phyloP scores from a whole-genome alignment of 2,329 filamentous ascomycete genomes.

The Coniochaeta hoffmannii region DNA sequence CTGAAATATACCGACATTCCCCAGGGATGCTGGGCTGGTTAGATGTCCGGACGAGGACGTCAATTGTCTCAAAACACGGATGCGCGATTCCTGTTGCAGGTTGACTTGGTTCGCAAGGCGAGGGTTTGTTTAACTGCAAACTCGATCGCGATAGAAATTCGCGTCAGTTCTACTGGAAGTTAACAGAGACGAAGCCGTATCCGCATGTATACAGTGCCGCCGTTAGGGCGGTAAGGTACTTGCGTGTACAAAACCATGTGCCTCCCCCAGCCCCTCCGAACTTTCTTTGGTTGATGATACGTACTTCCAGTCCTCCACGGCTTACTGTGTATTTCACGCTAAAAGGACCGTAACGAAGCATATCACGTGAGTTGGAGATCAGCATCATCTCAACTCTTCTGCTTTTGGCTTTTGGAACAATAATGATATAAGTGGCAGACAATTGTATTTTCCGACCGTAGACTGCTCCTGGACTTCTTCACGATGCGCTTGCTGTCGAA shows the following conservation, averaged over 20 bases:
- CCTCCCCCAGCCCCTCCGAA: neutral
- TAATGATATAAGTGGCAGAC: too few relatives aligned
- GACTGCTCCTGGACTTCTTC: too few relatives aligned
- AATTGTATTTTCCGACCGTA: too few relatives aligned
- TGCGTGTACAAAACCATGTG: neutral
- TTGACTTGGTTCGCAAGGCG: neutral
- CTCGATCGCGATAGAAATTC: conserved; percentile 2
- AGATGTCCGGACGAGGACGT: neutral
- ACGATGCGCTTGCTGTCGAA: too few relatives aligned
- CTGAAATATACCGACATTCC: neutral
- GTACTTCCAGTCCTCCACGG: too few relatives aligned
- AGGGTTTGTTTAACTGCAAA: conserved; percentile 2
- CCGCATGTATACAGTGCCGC: neutral
- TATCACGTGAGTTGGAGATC: too few relatives aligned
- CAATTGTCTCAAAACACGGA: conserved; percentile 1
- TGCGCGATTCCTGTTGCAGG: neutral
- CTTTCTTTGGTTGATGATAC: too few relatives aligned
- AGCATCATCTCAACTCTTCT: too few relatives aligned
- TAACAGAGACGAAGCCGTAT: neutral
- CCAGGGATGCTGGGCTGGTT: neutral
- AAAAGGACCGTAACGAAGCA: too few relatives aligned
- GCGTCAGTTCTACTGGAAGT: conserved; percentile 1
- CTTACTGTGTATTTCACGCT: too few relatives aligned
- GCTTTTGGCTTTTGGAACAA: too few relatives aligned
- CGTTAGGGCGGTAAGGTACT: too few relatives aligned